Base-by-base conservation (phyloP, 306 rosid species). In the Elaeagnus macrophylla region DNA sequence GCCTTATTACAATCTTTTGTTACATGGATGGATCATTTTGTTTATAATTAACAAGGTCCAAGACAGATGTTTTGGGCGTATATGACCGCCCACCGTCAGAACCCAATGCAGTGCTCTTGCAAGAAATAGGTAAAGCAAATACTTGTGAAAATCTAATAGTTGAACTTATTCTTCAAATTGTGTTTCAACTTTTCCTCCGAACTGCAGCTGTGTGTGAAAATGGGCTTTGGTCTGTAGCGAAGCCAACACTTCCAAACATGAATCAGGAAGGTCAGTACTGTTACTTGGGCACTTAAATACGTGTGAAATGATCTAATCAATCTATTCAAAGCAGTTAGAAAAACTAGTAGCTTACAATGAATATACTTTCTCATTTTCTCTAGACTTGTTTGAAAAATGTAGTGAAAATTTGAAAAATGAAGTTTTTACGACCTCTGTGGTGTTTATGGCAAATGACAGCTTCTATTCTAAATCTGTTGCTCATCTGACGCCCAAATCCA, bases 31-130 rank as follows among this genome's bases (percentile, higher is more conserved):
- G 39, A 65, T 48, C 53, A 54, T 54, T 64, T 51, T 64, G 69
- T 73, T 79, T 76, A 82, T 56, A 40, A 63, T 71, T 47, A 75
- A 53, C 46, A 37, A 68, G 46, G 68, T 51, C 18, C 54, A 81
- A 86, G 97, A 90, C 95, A 5, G 95, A 90, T 76, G 97, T 90
- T 62, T 72, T 65, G 4, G 95, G 95, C 6, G 97, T 90, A 25
- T 90, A 90, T 67, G 88, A 86, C 70, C 85, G 88, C 37, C 97
- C 97, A 14, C 95, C 95, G 36, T 68, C 74, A 3, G 91, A 86
- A 48, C 69, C 84, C 42, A 38, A 67, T 68, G 97, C 97, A 5
- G 46, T 83, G 20, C 94, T 90, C 62, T 53, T 86, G 42, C 76
- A 79, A 69, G 97, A 86, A 73, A 90, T 90, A 12, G 94, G 94